These are phyloP conservation scores for Russula olivacea DNA, from an alignment of 768 basidiomycete genomes.

Conservation along the genomic window DNA sequence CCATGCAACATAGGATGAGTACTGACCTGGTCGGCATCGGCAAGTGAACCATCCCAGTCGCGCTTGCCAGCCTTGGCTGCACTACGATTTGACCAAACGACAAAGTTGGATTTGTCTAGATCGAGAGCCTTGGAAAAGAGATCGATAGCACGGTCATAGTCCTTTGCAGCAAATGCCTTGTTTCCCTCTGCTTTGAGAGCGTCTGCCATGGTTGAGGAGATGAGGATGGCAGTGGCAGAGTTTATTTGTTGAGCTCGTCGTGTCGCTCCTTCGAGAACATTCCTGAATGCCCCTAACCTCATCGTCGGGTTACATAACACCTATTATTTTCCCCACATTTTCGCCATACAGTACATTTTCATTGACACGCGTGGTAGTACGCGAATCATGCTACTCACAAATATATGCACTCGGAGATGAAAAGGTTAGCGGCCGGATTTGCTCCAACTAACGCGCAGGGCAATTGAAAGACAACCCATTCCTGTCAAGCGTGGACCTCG, in stretches of 20 bases:
- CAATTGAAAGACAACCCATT: too few species aligned
- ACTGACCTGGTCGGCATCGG: conserved; percentile 85
- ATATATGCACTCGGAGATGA: too few species aligned
- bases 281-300: conserved; percentile 19
- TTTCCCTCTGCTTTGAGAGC: conserved; percentile 89
- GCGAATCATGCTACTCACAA: too few species aligned
- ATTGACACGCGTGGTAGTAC: too few species aligned
- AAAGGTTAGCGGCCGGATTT: too few species aligned
- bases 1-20: not conserved
- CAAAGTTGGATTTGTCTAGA: conserved; percentile 77
- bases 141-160: conserved; percentile 84
- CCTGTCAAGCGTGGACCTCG: too few species aligned
- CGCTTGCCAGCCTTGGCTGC: conserved; percentile 86
- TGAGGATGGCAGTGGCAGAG: not conserved
- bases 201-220: conserved; percentile 26
- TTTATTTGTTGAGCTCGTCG: not conserved
- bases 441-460: too few species aligned
- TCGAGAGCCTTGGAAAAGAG: conserved; percentile 78
- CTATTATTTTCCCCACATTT: too few species aligned
- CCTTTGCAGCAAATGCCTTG: conserved; percentile 90
- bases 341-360: too few species aligned
- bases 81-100: conserved; percentile 89
- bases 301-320: conserved; percentile 1
- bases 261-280: conserved; percentile 16
- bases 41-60: conserved; percentile 66